Conservation (phyloP, 2,329 filamentous ascomycete genomes). For the Ophiocordyceps australis region DNA sequence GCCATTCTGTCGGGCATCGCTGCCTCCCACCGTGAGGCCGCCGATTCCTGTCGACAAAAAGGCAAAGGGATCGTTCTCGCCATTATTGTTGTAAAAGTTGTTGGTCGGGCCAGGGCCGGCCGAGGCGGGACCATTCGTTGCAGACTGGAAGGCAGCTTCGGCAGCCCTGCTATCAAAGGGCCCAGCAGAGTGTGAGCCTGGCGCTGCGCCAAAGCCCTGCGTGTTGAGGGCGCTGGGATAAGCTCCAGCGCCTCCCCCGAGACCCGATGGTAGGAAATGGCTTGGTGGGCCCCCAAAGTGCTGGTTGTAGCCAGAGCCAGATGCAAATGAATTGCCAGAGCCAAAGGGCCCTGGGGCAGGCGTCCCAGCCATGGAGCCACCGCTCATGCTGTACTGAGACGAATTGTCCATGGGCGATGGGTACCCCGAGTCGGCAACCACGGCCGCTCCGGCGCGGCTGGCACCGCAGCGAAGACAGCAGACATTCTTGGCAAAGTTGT, state of each 20-base stretch:
- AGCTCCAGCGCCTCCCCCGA: constrained; percentile 48
- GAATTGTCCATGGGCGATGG: constrained; percentile 78
- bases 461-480: constrained; percentile 93
- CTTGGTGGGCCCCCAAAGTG: constrained; percentile 78
- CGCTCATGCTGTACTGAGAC: constrained; percentile 69
- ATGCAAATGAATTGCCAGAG: constrained; percentile 50
- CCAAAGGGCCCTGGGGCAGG: constrained; percentile 63
- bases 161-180: constrained; percentile 87
- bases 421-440: constrained; percentile 87
- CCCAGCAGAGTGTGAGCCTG: constrained; percentile 63
- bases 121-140: constrained; percentile 63
- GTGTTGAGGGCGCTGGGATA: constrained; percentile 72
- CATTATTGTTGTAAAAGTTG: constrained; percentile 42
- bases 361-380: constrained; percentile 71
- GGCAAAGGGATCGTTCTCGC: constrained; percentile 59
- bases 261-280: constrained; percentile 77
- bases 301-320: constrained; percentile 48
- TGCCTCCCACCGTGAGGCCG: constrained; percentile 51
- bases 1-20: constrained; percentile 45
- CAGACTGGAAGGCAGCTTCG: constrained; percentile 85
- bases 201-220: constrained; percentile 54
- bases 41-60: constrained; percentile 62
- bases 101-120: constrained; percentile 53
- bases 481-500: constrained; percentile 99
- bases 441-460: constrained; percentile 79